Evolutionary conservation across 2,329 filamentous ascomycete genomes (phyloP), one percentile per base, ranked within the genome.

Genomic region (Sclerotinia sclerotiorum): DNA sequence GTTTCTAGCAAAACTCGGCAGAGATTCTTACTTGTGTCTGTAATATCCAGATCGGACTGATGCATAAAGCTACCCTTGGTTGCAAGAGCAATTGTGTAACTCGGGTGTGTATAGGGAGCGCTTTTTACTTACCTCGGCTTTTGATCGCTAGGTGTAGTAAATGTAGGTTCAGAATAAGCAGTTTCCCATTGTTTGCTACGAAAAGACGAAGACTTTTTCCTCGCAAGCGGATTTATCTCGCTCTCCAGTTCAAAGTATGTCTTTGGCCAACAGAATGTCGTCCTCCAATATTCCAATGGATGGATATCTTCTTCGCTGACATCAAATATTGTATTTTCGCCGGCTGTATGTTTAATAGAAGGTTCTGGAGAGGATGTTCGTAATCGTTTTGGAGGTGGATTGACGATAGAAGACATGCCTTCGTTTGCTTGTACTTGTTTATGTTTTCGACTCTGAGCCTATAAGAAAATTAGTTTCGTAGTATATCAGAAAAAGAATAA

Each of bases 41-140:
- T 73, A n/a, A 81, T 74, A 6, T 71, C 77, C 6, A 76, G 64
- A 1, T 74, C 58, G 1, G 76, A 79, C 58, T 78, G 73, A 7
- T 55, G 54, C 77, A 83, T 81, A 65, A 77, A 81, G 71, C 76
- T 79, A n/a, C 80, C 79, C 68, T 80, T 80, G 8, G 75, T 77
- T 42, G 69, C 71, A 61, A 82, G 81, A 0, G 79, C 54, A 17
- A 63, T 74, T 70, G 72, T 65, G 69, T 82, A 83, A 24, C 74
- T 76, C 58, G 72, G 68, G 70, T 79, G 73, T 70, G 72, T 60
- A 62, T 81, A 81, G 10, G 67, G 75, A 3, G 76, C 74, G 72
- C 74, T 80, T 73, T 80, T 81, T 71, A 73, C 76, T 63, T 79
- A 78, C 52, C 77, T 76, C 64, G 74, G 76, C 75, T 72, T 79